Evolutionary conservation across 2,329 filamentous ascomycete species (phyloP).

Genomic region (Ramularia endophylla): DNA sequence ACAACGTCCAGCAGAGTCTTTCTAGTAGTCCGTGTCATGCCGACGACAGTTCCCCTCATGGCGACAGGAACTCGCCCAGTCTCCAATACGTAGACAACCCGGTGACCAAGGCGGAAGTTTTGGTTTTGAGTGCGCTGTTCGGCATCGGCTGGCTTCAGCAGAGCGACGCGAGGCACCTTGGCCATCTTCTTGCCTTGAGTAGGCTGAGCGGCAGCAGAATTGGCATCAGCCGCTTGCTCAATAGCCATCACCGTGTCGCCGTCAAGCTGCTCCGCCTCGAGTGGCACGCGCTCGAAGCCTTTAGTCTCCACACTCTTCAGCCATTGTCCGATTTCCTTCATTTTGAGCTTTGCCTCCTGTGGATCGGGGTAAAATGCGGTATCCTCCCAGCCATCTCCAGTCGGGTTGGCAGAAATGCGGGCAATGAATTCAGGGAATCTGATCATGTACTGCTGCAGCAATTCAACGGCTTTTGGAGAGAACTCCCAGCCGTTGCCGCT

Average conservation of each 20-base stretch:
- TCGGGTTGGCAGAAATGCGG: constrained; percentile 76
- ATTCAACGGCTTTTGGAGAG: constrained; percentile 71
- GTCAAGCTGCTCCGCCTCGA: constrained; percentile 94
- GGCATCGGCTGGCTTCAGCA: constrained; percentile 93
- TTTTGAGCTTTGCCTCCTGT: constrained; percentile 65
- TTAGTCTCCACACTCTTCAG: constrained; percentile 86
- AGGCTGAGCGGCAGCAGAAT: constrained; percentile 39
- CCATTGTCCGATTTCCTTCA: constrained; percentile 94
- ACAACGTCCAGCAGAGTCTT: constrained; percentile 82
- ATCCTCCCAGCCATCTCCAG: constrained; percentile 75
- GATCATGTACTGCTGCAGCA: constrained; percentile 85
- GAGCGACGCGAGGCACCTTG: constrained; percentile 75
- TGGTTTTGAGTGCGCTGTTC: constrained; percentile 87
- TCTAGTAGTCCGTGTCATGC: constrained; percentile 81
- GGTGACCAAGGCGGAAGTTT: constrained; percentile 75
- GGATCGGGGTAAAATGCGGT: constrained; percentile 77
- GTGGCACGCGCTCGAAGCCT: constrained; percentile 88
- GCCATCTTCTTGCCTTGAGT: constrained; percentile 64
- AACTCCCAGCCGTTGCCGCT: constrained; percentile 90
- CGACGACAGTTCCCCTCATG: constrained; percentile 86
- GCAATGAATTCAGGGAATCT: constrained; percentile 94
- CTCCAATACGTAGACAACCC: constrained; percentile 86
- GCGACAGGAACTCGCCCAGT: constrained; percentile 94
- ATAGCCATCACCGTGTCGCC: constrained; percentile 80
- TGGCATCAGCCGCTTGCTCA: constrained; percentile 66